phyloP scores from a whole-genome alignment of 2,329 filamentous ascomycete genomes.

The Trichophyton equinum region DNA sequence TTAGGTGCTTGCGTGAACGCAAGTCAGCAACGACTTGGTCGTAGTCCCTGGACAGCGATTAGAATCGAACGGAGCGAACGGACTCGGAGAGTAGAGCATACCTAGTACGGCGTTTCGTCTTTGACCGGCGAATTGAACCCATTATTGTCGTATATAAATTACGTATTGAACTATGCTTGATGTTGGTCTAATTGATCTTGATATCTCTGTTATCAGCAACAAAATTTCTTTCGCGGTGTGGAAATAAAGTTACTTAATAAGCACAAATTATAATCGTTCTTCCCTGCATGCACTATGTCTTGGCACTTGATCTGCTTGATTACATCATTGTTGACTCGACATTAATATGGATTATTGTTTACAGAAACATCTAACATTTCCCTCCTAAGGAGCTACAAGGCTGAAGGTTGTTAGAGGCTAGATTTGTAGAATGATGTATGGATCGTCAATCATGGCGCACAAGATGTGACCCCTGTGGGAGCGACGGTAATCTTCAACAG shows the following conservation, averaged over 20 bases:
- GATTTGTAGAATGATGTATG: no score
- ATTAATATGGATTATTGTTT: no score
- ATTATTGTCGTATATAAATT: slow-evolving; percentile 42
- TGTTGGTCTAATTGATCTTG: neutral
- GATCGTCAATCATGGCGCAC: no score
- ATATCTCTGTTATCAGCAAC: neutral
- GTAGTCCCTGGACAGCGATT: slow-evolving; percentile 57
- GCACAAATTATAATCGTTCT: no score
- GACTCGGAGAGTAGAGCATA: slow-evolving; percentile 23
- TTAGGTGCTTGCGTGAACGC: slow-evolving; percentile 63
- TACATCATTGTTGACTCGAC: no score
- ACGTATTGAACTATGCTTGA: neutral
- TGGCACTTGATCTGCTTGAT: no score
- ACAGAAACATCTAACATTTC: no score
- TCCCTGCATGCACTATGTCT: no score
- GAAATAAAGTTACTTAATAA: neutral
- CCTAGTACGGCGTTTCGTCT: slow-evolving; percentile 62
- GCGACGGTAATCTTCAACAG: no score
- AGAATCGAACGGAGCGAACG: slow-evolving; percentile 25
- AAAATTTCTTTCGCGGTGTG: neutral
- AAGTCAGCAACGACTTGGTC: slow-evolving; percentile 86
- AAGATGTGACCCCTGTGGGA: no score
- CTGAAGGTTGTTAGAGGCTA: no score
- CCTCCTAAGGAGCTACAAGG: no score
- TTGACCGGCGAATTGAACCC: slow-evolving; percentile 55